These are phyloP conservation scores for Podospora pseudocomata DNA, from an alignment of 495 filamentous ascomycete genomes.

Conservation along the genomic window DNA sequence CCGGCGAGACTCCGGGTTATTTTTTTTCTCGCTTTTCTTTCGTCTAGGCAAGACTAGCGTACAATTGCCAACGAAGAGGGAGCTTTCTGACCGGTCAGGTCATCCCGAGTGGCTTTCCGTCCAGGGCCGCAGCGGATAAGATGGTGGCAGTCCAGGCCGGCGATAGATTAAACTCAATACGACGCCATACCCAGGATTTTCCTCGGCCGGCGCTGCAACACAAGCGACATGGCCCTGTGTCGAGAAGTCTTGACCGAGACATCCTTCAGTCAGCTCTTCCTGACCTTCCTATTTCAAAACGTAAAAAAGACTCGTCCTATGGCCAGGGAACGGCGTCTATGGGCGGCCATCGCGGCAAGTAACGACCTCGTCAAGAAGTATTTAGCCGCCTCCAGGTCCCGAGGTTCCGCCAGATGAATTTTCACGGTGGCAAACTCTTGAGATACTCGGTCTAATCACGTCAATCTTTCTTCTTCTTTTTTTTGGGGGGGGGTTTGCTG, in stretches of 20 bases:
- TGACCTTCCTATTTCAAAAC: neutral
- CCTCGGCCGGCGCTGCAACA: constrained; percentile 13
- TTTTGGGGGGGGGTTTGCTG: too few species aligned
- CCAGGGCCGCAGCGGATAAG: constrained; percentile 12
- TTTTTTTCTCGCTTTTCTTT: neutral
- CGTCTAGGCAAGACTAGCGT: constrained; percentile 2
- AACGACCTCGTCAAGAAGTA: neutral
- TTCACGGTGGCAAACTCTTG: constrained; percentile 14
- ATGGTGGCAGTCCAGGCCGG: constrained; percentile 11
- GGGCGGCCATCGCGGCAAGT: neutral
- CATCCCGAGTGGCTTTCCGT: neutral
- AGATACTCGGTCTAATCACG: too few species aligned
- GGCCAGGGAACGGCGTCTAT: neutral
- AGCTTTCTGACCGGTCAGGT: neutral
- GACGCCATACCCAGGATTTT: constrained; percentile 9
- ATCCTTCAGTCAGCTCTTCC: neutral
- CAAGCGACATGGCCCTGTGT: neutral
- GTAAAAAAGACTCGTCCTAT: neutral
- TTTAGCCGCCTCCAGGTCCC: constrained; percentile 19
- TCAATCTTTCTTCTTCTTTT: too few species aligned
- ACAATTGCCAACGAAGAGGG: neutral
- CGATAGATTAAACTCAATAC: constrained; percentile 16
- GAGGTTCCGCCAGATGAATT: neutral
- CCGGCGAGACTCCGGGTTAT: neutral
- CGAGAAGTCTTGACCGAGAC: neutral